Conservation (phyloP, 148 eudicot species). For the Diospyros lotus region DNA sequence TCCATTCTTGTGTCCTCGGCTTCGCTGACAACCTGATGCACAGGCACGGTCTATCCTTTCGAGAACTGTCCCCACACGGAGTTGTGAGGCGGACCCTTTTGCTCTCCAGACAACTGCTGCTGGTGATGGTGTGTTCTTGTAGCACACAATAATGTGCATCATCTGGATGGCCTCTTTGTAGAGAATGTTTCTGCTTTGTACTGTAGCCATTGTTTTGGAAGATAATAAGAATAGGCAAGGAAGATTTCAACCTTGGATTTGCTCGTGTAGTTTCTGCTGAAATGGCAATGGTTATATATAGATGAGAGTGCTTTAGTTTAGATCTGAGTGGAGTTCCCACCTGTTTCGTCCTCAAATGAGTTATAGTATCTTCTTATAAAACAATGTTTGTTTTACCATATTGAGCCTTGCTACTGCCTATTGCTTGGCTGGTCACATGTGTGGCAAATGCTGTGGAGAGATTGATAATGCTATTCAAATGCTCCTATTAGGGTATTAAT, state of each 20-base stretch:
- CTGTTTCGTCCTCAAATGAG: background rate
- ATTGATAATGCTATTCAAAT: no score
- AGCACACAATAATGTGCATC: background rate
- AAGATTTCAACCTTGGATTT: constrained; percentile 6
- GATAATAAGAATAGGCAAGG: background rate
- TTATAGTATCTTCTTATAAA: background rate
- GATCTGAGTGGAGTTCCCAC: background rate
- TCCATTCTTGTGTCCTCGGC: background rate
- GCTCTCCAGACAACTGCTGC: background rate
- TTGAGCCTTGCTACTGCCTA: no score
- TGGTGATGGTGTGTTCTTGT: background rate
- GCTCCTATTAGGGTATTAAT: no score
- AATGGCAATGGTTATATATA: background rate
- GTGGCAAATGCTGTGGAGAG: no score
- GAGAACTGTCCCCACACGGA: background rate
- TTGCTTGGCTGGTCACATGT: no score
- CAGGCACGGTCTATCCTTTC: no score
- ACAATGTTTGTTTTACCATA: no score
- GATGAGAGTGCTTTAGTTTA: background rate
- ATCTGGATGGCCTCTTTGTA: background rate
- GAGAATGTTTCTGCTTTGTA: background rate
- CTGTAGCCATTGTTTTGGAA: background rate
- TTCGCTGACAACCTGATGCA: background rate
- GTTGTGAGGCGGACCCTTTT: background rate
- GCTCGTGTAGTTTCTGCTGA: background rate